Evolutionary conservation across 129 eudicot species (phyloP), one percentile per base, ranked within the genome.

Genomic region (Centrapalus pauciflorus): DNA sequence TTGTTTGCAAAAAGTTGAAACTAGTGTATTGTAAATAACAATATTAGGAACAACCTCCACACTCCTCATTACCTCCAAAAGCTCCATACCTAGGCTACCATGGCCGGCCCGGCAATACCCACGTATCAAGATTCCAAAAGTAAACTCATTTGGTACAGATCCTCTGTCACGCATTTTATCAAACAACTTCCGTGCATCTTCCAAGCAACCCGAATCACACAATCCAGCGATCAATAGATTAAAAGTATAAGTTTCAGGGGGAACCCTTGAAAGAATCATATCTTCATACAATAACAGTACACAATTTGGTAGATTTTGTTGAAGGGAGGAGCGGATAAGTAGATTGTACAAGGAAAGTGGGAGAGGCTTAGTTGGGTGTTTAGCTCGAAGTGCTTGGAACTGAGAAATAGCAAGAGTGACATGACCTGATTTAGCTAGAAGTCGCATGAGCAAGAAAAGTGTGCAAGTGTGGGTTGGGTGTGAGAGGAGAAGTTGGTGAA

Each of bases 121-220:
- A 6, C 92, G 87, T 52, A 87, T 69, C 87, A 93, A 76, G 70
- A 93, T 81, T 41, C 96, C 96, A 50, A 85, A 85, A 58, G 69
- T 88, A 61, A 76, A 88, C 81, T 85, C 95, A 68, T 93, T 85
- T n/a, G 96, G 96, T 29, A 23, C n/a, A 80, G 92, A 88, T 4
- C 87, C 98, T 72, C 85, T 93, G 4, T 83, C 87, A 45, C 46
- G 56, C 98, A 93, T 88, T 88, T 77, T 88, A 80, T 93, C 98
- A 58, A 93, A 80, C 90, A 93, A 50, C 11, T 80, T 64, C 1
- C 87, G 84, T 33, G 98, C 98, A 80, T 83, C 92, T 13, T 80
- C 86, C 55, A 93, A 70, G 57, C 87, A 75, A 3, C 89, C 96
- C n/a, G 80, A 75, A 69, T 93, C 87, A 74, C 98, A 85, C 52